Conservation (phyloP, 768 basidiomycete genomes). For the Pleurotus salmoneostramineus region DNA sequence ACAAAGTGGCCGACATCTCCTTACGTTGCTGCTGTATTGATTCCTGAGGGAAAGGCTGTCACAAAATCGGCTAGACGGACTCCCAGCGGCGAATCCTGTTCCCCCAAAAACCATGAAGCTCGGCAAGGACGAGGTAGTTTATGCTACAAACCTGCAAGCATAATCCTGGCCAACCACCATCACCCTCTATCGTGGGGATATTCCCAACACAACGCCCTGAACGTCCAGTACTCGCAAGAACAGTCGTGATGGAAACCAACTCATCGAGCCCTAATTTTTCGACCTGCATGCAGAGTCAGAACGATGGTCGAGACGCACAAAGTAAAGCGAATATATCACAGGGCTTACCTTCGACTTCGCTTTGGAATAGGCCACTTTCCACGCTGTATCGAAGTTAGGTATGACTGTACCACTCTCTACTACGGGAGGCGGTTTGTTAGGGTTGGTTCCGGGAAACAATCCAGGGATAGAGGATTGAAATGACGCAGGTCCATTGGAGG, state of each 20-base stretch:
- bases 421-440: constrained; percentile 39
- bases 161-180: constrained; percentile 40
- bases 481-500: constrained; percentile 32
- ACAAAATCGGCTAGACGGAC: constrained; percentile 57
- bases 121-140: not conserved
- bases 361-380: constrained; percentile 40
- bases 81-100: constrained; percentile 47
- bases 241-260: constrained; percentile 45
- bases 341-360: constrained; percentile 32
- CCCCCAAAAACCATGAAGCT: not conserved
- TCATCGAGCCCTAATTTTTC: constrained; percentile 36
- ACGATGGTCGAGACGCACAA: not conserved
- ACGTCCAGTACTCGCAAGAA: constrained; percentile 14
- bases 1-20: constrained; percentile 11
- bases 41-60: constrained; percentile 61
- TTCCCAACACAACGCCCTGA: constrained; percentile 50
- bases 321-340: not conserved
- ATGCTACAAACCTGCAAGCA: constrained; percentile 39
- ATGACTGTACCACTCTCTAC: constrained; percentile 12
- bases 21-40: constrained; percentile 64
- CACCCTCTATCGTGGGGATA: constrained; percentile 25
- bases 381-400: constrained; percentile 24
- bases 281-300: constrained; percentile 17
- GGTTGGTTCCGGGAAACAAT: constrained; percentile 40
- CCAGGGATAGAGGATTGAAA: constrained; percentile 38